Evolutionary conservation across 2,329 filamentous ascomycete genomes (phyloP), one percentile per base, ranked within the genome.

Genomic region (Aspergillus transmontanensis): DNA sequence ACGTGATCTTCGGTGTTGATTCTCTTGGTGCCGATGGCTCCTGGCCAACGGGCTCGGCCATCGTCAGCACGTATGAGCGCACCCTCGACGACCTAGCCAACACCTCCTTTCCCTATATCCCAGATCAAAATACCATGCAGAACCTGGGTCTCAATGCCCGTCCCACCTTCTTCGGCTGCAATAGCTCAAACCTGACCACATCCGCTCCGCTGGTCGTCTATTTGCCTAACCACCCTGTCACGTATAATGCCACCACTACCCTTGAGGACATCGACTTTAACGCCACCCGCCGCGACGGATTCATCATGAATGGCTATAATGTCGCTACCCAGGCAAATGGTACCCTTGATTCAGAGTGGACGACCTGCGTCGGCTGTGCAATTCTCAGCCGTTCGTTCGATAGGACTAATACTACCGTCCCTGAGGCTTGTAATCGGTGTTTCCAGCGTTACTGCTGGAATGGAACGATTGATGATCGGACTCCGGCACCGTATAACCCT

Each of bases 391-490:
- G 93, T 64, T 92, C 89, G 71, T 85, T 94, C 67, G 82, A 86
- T 61, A 85, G 92, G 58, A 93, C 90, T 1, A 82, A 83, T 26
- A 89, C 89, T 0, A 64, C 79, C 0, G 83, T 93, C 0, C 93
- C 93, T 0, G 81, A 84, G 0, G 86, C 85, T 4, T 97, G 94
- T 80, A 81, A 78, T 46, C 69, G 83, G 60, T 97, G 94, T 80
- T 97, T 96, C 76, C 67, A 82, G n/a, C 77, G 81, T 28, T 96
- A 96, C 80, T 97, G 94, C 84, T 97, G 94, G 94, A 87, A 96
- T 76, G 94, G 94, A 28, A 90, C 86, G 1, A 60, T 80, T 4
- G 78, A 84, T 43, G 76, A 71, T 41, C 14, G 21, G 28, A 39
- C 32, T 11, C 54, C 60, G 23, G n/a, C 12, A 7, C 32, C n/a